Conservation (phyloP, 805 yeast species). For the Teunomyces barrocoloradensis region DNA sequence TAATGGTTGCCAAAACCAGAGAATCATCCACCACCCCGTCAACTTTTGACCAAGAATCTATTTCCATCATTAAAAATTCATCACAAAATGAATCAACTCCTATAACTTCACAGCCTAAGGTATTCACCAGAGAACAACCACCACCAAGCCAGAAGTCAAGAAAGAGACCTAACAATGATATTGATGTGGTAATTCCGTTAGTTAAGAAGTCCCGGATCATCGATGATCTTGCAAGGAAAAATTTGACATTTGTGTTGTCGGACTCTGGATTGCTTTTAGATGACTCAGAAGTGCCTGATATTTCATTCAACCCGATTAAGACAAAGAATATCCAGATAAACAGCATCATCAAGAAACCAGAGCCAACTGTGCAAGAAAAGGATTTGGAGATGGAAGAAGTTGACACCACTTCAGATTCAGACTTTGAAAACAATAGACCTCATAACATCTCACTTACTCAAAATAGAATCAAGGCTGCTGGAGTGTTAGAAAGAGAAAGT, state of each 20-base stretch:
- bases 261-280: constrained; percentile 10
- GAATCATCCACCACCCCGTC: background rate
- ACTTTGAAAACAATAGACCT: constrained; percentile 1
- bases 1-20: background rate
- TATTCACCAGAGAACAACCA: background rate
- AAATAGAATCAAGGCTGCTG: background rate
- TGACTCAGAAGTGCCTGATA: constrained; percentile 8
- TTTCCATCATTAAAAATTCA: background rate
- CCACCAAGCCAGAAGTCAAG: no score
- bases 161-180: background rate
- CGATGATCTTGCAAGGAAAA: constrained; percentile 5
- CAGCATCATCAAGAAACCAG: background rate
- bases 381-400: constrained; percentile 1
- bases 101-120: no score
- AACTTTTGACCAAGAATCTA: background rate
- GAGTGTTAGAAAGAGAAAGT: background rate
- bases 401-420: background rate
- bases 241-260: constrained; percentile 8
- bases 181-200: constrained; percentile 1
- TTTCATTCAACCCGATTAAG: constrained; percentile 10
- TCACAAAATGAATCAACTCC: background rate
- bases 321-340: constrained; percentile 6
- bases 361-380: background rate
- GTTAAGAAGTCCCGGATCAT: constrained; percentile 10
- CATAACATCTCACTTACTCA: background rate